Evolutionary conservation across 2,329 filamentous ascomycete species (phyloP).

Genomic region (Purpureocillium takamizusanense): DNA sequence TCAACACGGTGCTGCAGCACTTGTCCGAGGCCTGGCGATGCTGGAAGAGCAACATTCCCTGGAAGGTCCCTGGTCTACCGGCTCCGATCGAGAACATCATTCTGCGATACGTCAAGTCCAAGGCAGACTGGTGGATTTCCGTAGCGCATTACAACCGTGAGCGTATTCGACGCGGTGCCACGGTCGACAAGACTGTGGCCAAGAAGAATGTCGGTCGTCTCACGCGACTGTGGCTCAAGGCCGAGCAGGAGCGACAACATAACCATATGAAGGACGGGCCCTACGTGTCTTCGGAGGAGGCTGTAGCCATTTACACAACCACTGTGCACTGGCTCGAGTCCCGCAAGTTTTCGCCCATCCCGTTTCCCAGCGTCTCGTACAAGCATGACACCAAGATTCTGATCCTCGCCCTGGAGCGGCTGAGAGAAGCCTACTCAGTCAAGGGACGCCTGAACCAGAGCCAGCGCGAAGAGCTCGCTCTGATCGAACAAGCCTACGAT

Average conservation of each 20-base stretch:
- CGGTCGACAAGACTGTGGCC: slow-evolving; percentile 96
- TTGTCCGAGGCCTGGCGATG: slow-evolving; percentile 97
- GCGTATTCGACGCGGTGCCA: slow-evolving; percentile 89
- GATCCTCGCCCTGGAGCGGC: slow-evolving; percentile 84
- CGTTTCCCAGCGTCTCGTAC: slow-evolving; percentile 97
- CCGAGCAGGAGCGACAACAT: slow-evolving; percentile 95
- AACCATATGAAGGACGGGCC: slow-evolving; percentile 99
- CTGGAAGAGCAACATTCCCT: slow-evolving; percentile 99
- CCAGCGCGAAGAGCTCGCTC: slow-evolving; percentile 88
- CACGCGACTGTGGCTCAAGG: slow-evolving; percentile 93
- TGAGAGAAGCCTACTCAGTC: slow-evolving; percentile 93
- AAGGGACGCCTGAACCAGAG: slow-evolving; percentile 96
- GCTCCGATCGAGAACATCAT: slow-evolving; percentile 99
- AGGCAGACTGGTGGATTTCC: slow-evolving; percentile 99
- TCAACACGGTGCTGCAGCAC: slow-evolving; percentile 95
- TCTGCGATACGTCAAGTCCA: slow-evolving; percentile 95
- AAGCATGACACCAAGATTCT: slow-evolving; percentile 99
- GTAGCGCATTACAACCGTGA: slow-evolving; percentile 98
- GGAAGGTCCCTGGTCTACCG: slow-evolving; percentile 95
- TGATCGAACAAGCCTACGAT: slow-evolving; percentile 98
- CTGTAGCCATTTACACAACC: slow-evolving; percentile 96
- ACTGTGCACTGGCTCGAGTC: slow-evolving; percentile 99
- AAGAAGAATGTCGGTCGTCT: slow-evolving; percentile 98
- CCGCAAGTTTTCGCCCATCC: slow-evolving; percentile 95
- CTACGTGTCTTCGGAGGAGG: slow-evolving; percentile 96